Percentiles rank a stretch among this genome's conserved stretches.
These are phyloP conservation scores for Rhododendron williamsianum DNA, from an alignment of 148 eudicot genomes.

Conservation along the genomic window DNA sequence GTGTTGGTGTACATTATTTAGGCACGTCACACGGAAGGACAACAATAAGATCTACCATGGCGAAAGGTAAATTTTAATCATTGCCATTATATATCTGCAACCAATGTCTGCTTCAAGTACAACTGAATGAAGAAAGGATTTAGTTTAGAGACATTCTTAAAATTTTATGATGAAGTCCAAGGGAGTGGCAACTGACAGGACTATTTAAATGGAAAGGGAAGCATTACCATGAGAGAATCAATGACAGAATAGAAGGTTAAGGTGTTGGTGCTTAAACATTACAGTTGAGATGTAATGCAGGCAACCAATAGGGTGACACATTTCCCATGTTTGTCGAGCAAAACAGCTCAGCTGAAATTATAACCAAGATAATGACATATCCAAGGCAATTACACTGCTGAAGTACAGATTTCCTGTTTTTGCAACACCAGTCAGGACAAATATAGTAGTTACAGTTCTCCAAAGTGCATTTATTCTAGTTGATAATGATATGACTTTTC, in stretches of 20 bases:
- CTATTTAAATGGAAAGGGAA: not conserved
- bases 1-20: not conserved
- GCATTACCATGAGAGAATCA: not conserved
- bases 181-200: not conserved
- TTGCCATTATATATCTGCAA: not conserved
- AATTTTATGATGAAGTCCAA: not conserved
- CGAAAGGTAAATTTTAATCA: not conserved
- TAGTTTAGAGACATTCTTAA: not conserved
- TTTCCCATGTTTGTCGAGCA: not conserved
- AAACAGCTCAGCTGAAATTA: not conserved
- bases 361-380: not conserved
- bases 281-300: not conserved
- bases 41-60: not conserved
- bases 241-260: not conserved
- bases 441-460: not conserved
- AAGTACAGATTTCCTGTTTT: not conserved
- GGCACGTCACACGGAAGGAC: not conserved
- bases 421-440: not conserved
- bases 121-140: not conserved
- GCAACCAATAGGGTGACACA: not conserved
- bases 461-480: not conserved
- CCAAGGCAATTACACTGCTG: not conserved
- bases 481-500: not conserved
- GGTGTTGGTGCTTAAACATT: not conserved
- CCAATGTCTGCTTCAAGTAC: not conserved